Evolutionary conservation across 2,329 filamentous ascomycete genomes (phyloP).

Genomic region (Colletotrichum lini): DNA sequence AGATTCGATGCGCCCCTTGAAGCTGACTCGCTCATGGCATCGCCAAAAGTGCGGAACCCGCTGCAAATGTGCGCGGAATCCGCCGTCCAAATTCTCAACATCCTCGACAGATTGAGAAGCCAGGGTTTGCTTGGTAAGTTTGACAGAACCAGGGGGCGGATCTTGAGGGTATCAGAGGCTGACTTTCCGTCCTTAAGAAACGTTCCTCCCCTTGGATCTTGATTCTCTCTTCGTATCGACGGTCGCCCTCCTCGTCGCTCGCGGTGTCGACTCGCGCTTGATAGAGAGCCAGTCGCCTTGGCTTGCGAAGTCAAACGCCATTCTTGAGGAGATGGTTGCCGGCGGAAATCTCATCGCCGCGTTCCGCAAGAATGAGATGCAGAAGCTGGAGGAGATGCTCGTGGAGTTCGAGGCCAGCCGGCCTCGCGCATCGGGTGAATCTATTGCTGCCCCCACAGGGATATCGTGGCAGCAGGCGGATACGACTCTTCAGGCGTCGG

Average conservation of each 20-base stretch:
- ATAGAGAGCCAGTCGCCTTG: constrained; percentile 55
- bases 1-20: constrained; percentile 48
- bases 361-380: constrained; percentile 60
- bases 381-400: constrained; percentile 60
- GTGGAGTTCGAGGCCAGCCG: constrained; percentile 11
- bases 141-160: not conserved
- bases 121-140: constrained; percentile 62
- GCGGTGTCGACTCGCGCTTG: constrained; percentile 53
- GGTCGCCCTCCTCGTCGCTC: constrained; percentile 56
- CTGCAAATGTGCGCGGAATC: constrained; percentile 54
- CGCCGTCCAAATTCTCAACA: constrained; percentile 51
- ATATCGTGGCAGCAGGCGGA: constrained; percentile 13
- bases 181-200: constrained; percentile 46
- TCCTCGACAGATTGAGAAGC: constrained; percentile 59
- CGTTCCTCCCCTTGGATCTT: constrained; percentile 62
- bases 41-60: constrained; percentile 50
- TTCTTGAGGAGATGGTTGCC: constrained; percentile 63
- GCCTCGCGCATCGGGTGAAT: not conserved
- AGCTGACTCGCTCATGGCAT: constrained; percentile 54
- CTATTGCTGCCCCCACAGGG: not conserved
- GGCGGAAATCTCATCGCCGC: constrained; percentile 63
- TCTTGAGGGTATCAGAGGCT: no score
- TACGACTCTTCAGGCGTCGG: not conserved
- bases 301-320: constrained; percentile 57
- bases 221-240: constrained; percentile 61